Evolutionary conservation across 768 basidiomycete genomes (phyloP).

Genomic region (Rhodotorula graminis): DNA sequence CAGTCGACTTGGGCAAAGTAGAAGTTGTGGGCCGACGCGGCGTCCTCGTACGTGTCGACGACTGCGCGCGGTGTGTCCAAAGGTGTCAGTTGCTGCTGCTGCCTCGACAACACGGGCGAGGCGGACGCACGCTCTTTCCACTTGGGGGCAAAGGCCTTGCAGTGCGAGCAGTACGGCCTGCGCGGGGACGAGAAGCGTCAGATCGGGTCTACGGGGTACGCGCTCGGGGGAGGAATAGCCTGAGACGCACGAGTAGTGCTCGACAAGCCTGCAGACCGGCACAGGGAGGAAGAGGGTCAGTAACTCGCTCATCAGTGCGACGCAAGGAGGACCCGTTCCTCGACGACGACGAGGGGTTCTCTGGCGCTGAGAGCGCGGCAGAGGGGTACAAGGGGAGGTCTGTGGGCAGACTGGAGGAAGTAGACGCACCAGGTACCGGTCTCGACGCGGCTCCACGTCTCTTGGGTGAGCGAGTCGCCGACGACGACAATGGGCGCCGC

Average conservation of each 20-base stretch:
- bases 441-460: slow-evolving; percentile 7
- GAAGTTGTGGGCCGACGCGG: slow-evolving; percentile 29
- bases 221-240: too few species aligned
- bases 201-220: too few species aligned
- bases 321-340: too few species aligned
- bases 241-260: slow-evolving; percentile 27
- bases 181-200: not conserved
- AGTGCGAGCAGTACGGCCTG: slow-evolving; percentile 36
- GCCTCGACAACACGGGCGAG: not conserved
- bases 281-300: not conserved
- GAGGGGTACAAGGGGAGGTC: too few species aligned
- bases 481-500: slow-evolving; percentile 25
- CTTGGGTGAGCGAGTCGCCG: slow-evolving; percentile 18
- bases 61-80: slow-evolving; percentile 6
- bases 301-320: not conserved
- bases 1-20: slow-evolving; percentile 44
- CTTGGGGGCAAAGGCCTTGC: slow-evolving; percentile 39
- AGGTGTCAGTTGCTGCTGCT: not conserved
- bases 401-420: too few species aligned
- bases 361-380: too few species aligned
- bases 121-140: slow-evolving; percentile 36
- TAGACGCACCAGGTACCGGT: slow-evolving; percentile 19
- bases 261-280: slow-evolving; percentile 18
- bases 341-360: not conserved
- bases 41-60: slow-evolving; percentile 18